Base-by-base conservation (phyloP, 1,284 basidiomycete genomes). In the Anthracocystis walkeri region DNA sequence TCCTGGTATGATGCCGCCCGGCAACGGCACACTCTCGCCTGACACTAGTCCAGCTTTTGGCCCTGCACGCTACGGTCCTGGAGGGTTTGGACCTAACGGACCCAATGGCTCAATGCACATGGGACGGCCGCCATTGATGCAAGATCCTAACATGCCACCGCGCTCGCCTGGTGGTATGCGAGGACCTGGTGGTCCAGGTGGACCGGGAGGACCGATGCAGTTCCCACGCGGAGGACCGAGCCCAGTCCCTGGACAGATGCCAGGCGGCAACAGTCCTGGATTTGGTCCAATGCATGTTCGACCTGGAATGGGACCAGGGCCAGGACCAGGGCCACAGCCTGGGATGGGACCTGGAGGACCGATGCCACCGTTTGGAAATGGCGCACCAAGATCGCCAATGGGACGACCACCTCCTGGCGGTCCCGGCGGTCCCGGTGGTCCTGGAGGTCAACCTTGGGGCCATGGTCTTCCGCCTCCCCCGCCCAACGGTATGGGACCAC, bases 81-180 rank as follows among this genome's bases (percentile, higher is more conserved):
- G 56, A 7, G 62, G 58, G 1, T 53, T 62, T 25, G 68, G 60
- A 3, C 60, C 66, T 23, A 53, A 54, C 35, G 67, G 59, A 12
- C 52, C 64, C 16, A 49, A 49, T n/a, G 70, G 61, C 3, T 55
- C 71, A 12, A 59, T 52, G 27, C 18, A 29, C 27, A 71, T 75
- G 73, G 65, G 67, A 14, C 49, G 68, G 41, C 73, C 73, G 31
- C 73, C 73, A 29, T 46, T 75, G 64, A 75, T 75, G 73, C 57
- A 50, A 14, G 73, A 67, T 50, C 68, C 73, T 4, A 65, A 71
- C 61, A 67, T 75, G 68, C 68, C 68, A 7, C 68, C 65, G 44
- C 63, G 65, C 41, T 66, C 72, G 53, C 62, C 66, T 8, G 62
- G 65, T 4, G 68, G 50, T 20, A 65, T 65, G 68, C 58, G 46